Percentiles rank a stretch among this genome's conserved stretches.
These are phyloP conservation scores for Calocera viscosa DNA, from an alignment of 768 basidiomycete genomes.

Conservation along the genomic window DNA sequence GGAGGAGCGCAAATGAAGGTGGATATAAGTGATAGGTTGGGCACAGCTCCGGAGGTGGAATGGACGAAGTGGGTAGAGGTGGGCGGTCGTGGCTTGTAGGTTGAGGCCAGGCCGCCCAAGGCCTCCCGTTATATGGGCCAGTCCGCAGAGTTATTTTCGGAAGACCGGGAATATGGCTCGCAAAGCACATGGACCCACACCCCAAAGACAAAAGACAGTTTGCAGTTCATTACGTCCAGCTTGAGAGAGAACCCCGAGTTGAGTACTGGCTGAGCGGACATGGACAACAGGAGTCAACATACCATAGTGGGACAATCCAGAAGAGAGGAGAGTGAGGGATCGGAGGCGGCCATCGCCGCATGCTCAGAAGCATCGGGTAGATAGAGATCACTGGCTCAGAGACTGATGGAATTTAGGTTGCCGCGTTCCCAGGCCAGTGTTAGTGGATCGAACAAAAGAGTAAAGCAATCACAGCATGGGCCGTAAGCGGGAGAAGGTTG, in stretches of 20 bases:
- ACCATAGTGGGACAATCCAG: background rate
- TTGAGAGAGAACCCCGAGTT: background rate
- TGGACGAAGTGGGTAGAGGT: background rate
- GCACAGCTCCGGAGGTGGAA: background rate
- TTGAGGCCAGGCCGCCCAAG: background rate
- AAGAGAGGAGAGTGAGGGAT: background rate
- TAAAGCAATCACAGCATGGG: background rate
- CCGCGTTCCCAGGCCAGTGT: background rate
- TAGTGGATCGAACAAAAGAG: background rate
- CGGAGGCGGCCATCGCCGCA: background rate
- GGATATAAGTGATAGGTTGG: background rate
- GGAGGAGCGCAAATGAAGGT: background rate
- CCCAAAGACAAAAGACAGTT: background rate
- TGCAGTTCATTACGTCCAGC: background rate
- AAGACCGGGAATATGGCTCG: background rate
- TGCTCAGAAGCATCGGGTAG: background rate
- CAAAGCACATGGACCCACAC: background rate
- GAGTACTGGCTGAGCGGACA: background rate
- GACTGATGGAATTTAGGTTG: background rate
- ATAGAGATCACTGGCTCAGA: background rate
- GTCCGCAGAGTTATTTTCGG: background rate
- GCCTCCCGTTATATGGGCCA: background rate
- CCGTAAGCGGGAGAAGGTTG: background rate
- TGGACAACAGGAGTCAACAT: background rate
- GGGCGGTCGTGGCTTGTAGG: background rate